Percentiles rank a stretch among this genome's conserved stretches.
Conservation (phyloP, 345 rosid species). For the Eucalyptus grandis region DNA sequence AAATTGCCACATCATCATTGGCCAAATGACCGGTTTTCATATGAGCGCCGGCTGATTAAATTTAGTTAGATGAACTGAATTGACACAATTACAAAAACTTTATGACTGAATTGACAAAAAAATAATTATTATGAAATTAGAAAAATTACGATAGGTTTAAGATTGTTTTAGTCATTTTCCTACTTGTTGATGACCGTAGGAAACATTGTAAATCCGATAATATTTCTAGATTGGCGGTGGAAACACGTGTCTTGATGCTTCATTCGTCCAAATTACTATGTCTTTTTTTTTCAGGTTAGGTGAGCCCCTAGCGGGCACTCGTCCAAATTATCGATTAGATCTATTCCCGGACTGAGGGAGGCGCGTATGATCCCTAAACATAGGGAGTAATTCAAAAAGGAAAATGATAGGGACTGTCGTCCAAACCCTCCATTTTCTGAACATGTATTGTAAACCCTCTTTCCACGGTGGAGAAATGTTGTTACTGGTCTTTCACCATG, state of each 20-base stretch:
- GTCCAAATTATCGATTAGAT: not conserved
- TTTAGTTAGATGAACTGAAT: rapidly evolving
- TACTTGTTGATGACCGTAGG: not conserved
- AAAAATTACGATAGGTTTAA: too few relatives aligned
- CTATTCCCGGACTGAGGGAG: not conserved
- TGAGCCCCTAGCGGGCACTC: not conserved
- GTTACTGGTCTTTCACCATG: not conserved
- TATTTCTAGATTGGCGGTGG: not conserved
- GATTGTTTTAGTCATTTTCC: too few relatives aligned
- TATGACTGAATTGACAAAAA: too few relatives aligned
- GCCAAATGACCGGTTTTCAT: rapidly evolving
- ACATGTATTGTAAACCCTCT: not conserved
- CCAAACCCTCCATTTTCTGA: not conserved
- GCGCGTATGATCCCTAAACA: not conserved
- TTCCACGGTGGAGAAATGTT: not conserved
- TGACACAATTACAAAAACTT: too few relatives aligned
- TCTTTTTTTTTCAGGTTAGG: not conserved
- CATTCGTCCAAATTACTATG: not conserved
- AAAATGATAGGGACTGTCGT: not conserved
- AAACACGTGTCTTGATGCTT: not conserved
- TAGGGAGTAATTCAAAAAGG: not conserved
- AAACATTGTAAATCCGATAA: not conserved
- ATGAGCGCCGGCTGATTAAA: too few relatives aligned
- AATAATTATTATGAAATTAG: too few relatives aligned
- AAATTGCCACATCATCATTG: too few relatives aligned